Conservation (phyloP, 768 basidiomycete genomes). For the Leucocoprinus sp. region DNA sequence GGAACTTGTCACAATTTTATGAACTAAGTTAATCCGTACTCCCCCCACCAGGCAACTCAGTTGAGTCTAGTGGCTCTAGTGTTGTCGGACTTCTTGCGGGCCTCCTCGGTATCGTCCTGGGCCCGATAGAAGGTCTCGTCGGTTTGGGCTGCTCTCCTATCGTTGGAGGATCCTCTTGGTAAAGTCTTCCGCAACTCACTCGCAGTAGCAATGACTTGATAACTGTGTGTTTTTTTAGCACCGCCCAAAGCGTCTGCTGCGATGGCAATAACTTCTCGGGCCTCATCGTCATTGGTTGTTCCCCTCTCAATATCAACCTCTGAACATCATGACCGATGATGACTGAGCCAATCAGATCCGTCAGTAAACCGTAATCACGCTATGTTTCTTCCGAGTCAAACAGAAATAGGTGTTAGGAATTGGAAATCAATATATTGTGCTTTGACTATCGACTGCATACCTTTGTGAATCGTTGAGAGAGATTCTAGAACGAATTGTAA, state of each 20-base stretch:
- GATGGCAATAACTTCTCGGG: constrained; percentile 21
- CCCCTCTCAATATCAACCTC: constrained; percentile 18
- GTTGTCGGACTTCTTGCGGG: constrained; percentile 12
- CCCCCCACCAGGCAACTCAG: constrained; percentile 14
- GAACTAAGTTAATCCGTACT: not conserved
- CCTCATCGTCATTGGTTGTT: constrained; percentile 22
- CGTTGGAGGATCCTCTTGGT: constrained; percentile 20
- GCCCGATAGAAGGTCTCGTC: not conserved
- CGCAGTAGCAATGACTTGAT: not conserved
- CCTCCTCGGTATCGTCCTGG: not conserved
- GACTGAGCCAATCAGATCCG: too few relatives aligned
- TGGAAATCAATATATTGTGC: too few relatives aligned
- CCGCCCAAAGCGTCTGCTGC: constrained; percentile 24
- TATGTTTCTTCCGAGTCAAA: too few relatives aligned
- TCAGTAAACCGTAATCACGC: too few relatives aligned
- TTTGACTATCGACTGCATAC: too few relatives aligned
- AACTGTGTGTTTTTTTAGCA: constrained; percentile 13
- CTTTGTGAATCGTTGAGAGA: too few relatives aligned
- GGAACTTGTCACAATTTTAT: not conserved
- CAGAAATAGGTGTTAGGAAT: too few relatives aligned
- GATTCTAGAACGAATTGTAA: too few relatives aligned
- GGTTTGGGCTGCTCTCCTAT: constrained; percentile 8
- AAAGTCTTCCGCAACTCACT: not conserved
- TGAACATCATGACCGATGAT: too few relatives aligned
- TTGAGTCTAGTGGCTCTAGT: constrained; percentile 1